Conservation (phyloP, 805 yeast species). For the Nakazawaea anatomiae region DNA sequence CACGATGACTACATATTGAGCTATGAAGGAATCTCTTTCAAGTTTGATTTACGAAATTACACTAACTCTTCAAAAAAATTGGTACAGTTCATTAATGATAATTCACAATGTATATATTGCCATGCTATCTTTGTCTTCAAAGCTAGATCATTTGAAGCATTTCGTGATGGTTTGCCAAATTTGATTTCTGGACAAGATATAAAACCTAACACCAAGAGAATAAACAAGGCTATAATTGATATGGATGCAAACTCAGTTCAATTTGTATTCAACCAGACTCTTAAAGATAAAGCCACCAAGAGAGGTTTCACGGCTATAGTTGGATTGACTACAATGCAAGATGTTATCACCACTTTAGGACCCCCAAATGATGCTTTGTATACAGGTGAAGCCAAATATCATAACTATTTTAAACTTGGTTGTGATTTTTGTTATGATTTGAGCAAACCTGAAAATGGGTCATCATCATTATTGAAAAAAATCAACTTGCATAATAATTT, state of each 20-base stretch:
- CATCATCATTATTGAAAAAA: conserved; percentile 32
- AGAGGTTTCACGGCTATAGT: conserved; percentile 19
- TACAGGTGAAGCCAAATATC: conserved; percentile 31
- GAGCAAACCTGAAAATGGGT: conserved; percentile 16
- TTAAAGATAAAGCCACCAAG: background rate
- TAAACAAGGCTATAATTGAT: background rate
- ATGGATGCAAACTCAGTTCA: background rate
- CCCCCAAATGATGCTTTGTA: conserved; percentile 49
- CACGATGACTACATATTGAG: conserved; percentile 35
- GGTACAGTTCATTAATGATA: conserved; percentile 18
- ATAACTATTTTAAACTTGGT: conserved; percentile 52
- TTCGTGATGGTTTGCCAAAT: conserved; percentile 10
- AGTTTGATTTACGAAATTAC: conserved; percentile 25
- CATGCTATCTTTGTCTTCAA: conserved; percentile 32
- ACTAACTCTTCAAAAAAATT: conserved; percentile 1
- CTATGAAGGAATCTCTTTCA: conserved; percentile 53
- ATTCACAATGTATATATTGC: conserved; percentile 29
- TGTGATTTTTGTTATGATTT: conserved; percentile 48
- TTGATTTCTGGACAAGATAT: background rate
- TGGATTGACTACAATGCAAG: conserved; percentile 44
- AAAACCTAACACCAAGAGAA: background rate
- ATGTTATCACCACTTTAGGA: conserved; percentile 40
- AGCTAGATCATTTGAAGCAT: conserved; percentile 26
- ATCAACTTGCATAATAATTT: conserved; percentile 47
- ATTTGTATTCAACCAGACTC: background rate